Conservation (phyloP, 2,329 filamentous ascomycete genomes). For the Arthrobotrys megalospora region DNA sequence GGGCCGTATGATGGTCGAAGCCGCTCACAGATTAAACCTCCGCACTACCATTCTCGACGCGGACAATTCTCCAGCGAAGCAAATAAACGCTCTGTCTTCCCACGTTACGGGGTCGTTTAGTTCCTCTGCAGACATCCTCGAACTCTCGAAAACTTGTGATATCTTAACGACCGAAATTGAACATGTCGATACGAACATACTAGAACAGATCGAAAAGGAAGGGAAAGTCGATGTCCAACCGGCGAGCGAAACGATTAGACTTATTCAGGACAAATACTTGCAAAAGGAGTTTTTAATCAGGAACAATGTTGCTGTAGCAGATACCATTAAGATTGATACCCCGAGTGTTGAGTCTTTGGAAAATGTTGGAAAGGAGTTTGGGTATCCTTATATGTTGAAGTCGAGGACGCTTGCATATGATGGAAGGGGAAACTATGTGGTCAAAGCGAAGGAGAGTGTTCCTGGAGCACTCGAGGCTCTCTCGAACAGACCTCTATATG, state of each 20-base stretch:
- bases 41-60: slow-evolving; percentile 84
- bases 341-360: slow-evolving; percentile 74
- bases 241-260: slow-evolving; percentile 85
- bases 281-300: slow-evolving; percentile 86
- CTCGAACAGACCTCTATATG: slow-evolving; percentile 81
- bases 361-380: slow-evolving; percentile 76
- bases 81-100: slow-evolving; percentile 80
- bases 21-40: slow-evolving; percentile 83
- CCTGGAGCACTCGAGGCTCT: slow-evolving; percentile 79
- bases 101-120: slow-evolving; percentile 92
- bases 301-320: slow-evolving; percentile 79
- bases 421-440: slow-evolving; percentile 82
- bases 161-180: slow-evolving; percentile 95
- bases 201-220: slow-evolving; percentile 83
- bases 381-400: slow-evolving; percentile 93
- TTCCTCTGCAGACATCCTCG: slow-evolving; percentile 81
- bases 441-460: slow-evolving; percentile 75
- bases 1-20: slow-evolving; percentile 93
- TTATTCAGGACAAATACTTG: slow-evolving; percentile 92
- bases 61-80: slow-evolving; percentile 83
- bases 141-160: slow-evolving; percentile 82
- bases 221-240: slow-evolving; percentile 79
- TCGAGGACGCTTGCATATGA: slow-evolving; percentile 91
- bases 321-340: slow-evolving; percentile 75
- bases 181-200: slow-evolving; percentile 89